Conservation (phyloP, 495 filamentous ascomycete species). For the Penicillium coffeae region DNA sequence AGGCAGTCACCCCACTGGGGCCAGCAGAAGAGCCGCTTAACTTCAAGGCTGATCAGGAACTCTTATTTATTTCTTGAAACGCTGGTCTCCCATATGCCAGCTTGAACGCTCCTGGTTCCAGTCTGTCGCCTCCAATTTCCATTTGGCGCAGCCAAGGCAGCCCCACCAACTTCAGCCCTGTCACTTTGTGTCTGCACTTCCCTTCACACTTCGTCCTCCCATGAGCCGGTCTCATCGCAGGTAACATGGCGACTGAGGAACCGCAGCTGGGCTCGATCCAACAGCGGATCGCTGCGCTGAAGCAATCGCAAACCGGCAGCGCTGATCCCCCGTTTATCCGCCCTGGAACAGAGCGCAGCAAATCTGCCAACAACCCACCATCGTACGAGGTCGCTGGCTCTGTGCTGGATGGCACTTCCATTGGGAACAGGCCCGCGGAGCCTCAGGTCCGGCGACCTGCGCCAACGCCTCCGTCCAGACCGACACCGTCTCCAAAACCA, state of each 20-base stretch:
- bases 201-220: background rate
- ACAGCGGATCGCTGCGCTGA: slow-evolving; percentile 57
- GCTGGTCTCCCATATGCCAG: background rate
- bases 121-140: background rate
- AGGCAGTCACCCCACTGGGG: too few relatives aligned
- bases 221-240: background rate
- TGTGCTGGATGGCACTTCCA: slow-evolving; percentile 22
- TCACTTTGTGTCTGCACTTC: background rate
- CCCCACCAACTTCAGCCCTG: slow-evolving; percentile 13
- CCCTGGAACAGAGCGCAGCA: slow-evolving; percentile 38
- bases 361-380: slow-evolving; percentile 46
- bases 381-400: slow-evolving; percentile 35
- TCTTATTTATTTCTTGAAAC: background rate
- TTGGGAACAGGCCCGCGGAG: slow-evolving; percentile 44
- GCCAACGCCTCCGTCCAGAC: slow-evolving; percentile 18
- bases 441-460: slow-evolving; percentile 17
- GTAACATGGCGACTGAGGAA: slow-evolving; percentile 30
- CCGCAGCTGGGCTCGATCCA: slow-evolving; percentile 49
- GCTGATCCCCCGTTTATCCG: slow-evolving; percentile 20
- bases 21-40: too few relatives aligned
- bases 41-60: too few relatives aligned
- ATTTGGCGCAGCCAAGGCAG: background rate
- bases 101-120: background rate
- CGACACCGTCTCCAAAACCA: slow-evolving; percentile 33
- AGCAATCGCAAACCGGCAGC: slow-evolving; percentile 50